Conservation (phyloP, 2,329 filamentous ascomycete genomes). For the Pseudogymnoascus pannorum region DNA sequence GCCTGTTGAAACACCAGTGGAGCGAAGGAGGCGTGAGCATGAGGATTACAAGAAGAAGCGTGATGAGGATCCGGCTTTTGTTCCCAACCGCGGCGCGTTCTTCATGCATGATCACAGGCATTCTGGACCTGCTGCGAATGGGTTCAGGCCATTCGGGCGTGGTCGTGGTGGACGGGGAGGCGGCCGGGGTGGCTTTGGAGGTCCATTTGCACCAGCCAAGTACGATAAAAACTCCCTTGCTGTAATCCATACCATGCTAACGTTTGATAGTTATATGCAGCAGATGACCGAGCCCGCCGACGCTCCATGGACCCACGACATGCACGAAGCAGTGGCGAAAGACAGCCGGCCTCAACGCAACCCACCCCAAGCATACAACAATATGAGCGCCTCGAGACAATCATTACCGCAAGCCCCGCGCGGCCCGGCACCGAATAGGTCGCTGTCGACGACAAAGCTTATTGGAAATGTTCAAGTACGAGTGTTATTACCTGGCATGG, state of each 20-base stretch:
- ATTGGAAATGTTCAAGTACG: conserved; percentile 81
- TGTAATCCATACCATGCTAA: conserved; percentile 20
- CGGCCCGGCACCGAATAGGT: conserved; percentile 61
- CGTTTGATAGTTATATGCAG: conserved; percentile 34
- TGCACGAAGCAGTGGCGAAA: conserved; percentile 66
- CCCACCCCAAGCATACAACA: conserved; percentile 29
- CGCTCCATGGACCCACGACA: conserved; percentile 85
- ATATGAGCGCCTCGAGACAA: conserved; percentile 28
- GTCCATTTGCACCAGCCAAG: conserved; percentile 54
- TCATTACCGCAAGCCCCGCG: conserved; percentile 38
- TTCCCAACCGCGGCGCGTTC: conserved; percentile 88
- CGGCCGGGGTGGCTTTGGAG: conserved; percentile 50
- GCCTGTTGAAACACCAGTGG: conserved; percentile 51
- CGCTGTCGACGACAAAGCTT: conserved; percentile 74
- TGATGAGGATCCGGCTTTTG: conserved; percentile 85
- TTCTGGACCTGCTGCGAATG: conserved; percentile 68
- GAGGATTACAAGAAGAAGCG: conserved; percentile 85
- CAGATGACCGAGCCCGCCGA: conserved; percentile 54
- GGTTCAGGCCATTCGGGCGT: conserved; percentile 65
- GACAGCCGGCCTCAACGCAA: conserved; percentile 27
- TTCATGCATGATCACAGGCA: conserved; percentile 94
- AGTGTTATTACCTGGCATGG: conserved; percentile 71
- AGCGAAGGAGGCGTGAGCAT: conserved; percentile 74
- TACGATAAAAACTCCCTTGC: conserved; percentile 38
- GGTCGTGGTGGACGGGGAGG: conserved; percentile 56